Evolutionary conservation across 2,329 filamentous ascomycete species (phyloP).

Genomic region (Neocucurbitaria cava): DNA sequence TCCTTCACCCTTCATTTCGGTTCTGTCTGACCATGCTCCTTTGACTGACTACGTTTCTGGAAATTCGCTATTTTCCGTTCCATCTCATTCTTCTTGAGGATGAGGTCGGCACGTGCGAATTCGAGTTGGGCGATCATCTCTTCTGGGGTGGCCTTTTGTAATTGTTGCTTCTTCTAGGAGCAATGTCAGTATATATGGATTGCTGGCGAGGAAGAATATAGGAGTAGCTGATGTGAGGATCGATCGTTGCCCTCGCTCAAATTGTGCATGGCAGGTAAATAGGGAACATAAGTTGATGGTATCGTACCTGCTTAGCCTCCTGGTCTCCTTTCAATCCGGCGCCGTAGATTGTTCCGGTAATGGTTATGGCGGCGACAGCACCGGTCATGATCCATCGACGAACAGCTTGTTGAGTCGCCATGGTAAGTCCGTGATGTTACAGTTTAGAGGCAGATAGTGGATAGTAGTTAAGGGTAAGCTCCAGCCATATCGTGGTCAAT

Average conservation of each 20-base stretch:
- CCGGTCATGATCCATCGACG: conserved; percentile 62
- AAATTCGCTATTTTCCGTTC: conserved; percentile 61
- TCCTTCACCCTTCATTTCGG: conserved; percentile 14
- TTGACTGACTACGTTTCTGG: conserved; percentile 20
- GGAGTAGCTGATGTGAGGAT: background rate
- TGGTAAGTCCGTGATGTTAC: conserved; percentile 3
- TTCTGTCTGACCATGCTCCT: conserved; percentile 14
- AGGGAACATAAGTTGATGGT: background rate
- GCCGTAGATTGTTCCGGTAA: conserved; percentile 65
- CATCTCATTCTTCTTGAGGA: conserved; percentile 60
- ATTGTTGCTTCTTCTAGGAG: conserved; percentile 53
- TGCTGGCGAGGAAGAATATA: background rate
- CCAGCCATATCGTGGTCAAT: background rate
- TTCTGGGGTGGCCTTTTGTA: conserved; percentile 58
- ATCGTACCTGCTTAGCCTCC: conserved; percentile 59
- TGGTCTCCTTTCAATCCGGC: conserved; percentile 63
- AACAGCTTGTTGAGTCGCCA: conserved; percentile 42
- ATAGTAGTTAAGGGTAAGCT: background rate
- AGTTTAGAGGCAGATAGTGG: background rate
- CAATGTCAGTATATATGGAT: background rate
- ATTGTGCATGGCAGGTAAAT: background rate
- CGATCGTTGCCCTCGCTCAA: too few relatives aligned
- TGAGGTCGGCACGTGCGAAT: conserved; percentile 56
- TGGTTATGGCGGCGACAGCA: conserved; percentile 63
- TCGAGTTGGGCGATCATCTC: conserved; percentile 65